Conservation (phyloP, 805 yeast genomes). For the Lipomyces japonicus region DNA sequence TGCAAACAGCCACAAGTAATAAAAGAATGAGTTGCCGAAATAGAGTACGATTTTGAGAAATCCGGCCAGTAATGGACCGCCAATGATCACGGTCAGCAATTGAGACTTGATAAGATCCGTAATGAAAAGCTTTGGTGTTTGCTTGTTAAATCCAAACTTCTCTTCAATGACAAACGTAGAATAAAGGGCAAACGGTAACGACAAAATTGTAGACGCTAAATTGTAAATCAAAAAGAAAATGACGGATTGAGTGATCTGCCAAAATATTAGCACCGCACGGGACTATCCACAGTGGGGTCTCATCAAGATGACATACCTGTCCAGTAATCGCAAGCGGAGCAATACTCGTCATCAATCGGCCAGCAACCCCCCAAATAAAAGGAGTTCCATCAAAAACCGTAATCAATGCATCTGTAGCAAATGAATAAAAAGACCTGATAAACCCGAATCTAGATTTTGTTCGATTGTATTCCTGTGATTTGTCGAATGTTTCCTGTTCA, state of each 20-base stretch:
- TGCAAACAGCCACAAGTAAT: slow-evolving; percentile 70
- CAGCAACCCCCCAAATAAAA: slow-evolving; percentile 52
- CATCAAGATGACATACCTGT: slow-evolving; percentile 30
- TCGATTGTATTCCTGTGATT: slow-evolving; percentile 72
- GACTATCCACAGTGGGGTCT: neutral
- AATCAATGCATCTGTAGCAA: slow-evolving; percentile 55
- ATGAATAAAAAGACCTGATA: slow-evolving; percentile 48
- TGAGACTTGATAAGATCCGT: slow-evolving; percentile 65
- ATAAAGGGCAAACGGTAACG: slow-evolving; percentile 71
- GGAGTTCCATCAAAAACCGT: slow-evolving; percentile 65
- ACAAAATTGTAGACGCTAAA: slow-evolving; percentile 48
- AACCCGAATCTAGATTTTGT: slow-evolving; percentile 73
- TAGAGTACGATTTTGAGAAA: slow-evolving; percentile 76
- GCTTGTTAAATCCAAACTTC: slow-evolving; percentile 87
- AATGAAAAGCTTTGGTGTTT: slow-evolving; percentile 67
- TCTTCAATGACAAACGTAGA: slow-evolving; percentile 86
- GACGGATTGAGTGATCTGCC: slow-evolving; percentile 63
- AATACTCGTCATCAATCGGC: slow-evolving; percentile 37
- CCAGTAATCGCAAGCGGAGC: slow-evolving; percentile 46
- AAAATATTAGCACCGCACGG: neutral
- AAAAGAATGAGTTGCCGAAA: slow-evolving; percentile 76
- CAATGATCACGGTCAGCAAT: slow-evolving; percentile 53
- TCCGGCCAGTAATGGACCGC: slow-evolving; percentile 68
- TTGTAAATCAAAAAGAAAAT: slow-evolving; percentile 56
- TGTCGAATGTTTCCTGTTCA: slow-evolving; percentile 65